A percentile compares a stretch with the other conserved stretches of the same genome.
These are phyloP conservation scores for Irpex rosettiformis DNA, from an alignment of 1,284 basidiomycete species.

Conservation along the genomic window DNA sequence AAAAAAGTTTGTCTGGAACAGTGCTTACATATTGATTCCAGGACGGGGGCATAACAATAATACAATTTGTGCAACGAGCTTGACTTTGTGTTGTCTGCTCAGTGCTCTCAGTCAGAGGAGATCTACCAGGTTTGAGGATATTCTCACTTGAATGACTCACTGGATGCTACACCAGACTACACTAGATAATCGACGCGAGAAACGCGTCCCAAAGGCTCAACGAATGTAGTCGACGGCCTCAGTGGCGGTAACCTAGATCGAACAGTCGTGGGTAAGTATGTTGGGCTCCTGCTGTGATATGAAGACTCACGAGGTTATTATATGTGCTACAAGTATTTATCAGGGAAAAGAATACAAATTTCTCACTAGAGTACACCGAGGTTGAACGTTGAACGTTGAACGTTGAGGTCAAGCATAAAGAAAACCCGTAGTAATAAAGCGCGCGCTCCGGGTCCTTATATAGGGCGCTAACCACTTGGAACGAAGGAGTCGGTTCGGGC, in stretches of 20 bases:
- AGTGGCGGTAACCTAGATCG: no score
- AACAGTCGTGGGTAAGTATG: no score
- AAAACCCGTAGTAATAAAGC: background rate
- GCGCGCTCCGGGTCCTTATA: background rate
- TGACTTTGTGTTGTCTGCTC: no score
- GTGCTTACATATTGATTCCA: no score
- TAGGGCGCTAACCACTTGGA: background rate
- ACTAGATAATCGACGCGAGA: background rate
- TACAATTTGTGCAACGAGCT: no score
- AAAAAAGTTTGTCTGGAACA: no score
- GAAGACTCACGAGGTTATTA: background rate
- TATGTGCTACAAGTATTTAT: background rate
- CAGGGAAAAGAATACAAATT: background rate
- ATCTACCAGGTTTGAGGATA: background rate
- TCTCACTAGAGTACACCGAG: no score
- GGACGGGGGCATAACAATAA: no score
- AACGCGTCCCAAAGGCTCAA: background rate
- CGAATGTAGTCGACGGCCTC: no score
- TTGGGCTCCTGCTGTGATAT: no score
- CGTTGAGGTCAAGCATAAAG: background rate
- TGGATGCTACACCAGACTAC: background rate
- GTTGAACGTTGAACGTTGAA: no score
- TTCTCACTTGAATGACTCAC: background rate
- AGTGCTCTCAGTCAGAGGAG: background rate
- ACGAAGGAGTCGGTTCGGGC: background rate